Conservation (phyloP, 208 protist genomes). For the Acanthamoeba triangularis region DNA sequence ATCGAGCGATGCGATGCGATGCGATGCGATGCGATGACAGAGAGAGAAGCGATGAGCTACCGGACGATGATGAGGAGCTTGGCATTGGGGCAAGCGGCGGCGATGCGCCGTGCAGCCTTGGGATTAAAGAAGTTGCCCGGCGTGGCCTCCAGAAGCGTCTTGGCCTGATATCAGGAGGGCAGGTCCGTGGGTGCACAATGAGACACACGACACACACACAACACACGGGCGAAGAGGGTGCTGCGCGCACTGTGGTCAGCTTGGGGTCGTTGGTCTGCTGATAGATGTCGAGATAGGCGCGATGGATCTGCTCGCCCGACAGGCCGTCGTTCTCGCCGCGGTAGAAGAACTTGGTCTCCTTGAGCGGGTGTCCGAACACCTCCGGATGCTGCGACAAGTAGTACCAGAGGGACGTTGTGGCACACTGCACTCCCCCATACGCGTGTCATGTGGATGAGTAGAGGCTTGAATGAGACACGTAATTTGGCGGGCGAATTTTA, state of each 20-base stretch:
- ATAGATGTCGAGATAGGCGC: slow-evolving; percentile 36
- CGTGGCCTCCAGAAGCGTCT: slow-evolving; percentile 20
- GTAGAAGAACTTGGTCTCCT: slow-evolving; percentile 75
- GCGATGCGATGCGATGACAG: not conserved
- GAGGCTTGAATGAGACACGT: not conserved
- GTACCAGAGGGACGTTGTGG: slow-evolving; percentile 64
- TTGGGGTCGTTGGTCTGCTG: slow-evolving; percentile 47
- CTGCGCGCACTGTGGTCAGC: not conserved
- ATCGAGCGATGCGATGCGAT: not conserved
- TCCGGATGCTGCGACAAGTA: slow-evolving; percentile 56
- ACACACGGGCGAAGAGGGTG: not conserved
- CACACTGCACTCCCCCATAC: slow-evolving; percentile 8
- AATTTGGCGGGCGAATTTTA: not conserved
- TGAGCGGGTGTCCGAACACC: slow-evolving; percentile 54
- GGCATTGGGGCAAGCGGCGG: slow-evolving; percentile 26
- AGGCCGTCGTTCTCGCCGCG: not conserved
- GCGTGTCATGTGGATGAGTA: too few species aligned
- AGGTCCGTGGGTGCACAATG: not conserved
- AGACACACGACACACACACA: too few species aligned
- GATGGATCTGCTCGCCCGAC: not conserved
- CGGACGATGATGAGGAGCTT: slow-evolving; percentile 76
- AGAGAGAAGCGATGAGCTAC: not conserved
- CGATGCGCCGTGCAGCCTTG: slow-evolving; percentile 42
- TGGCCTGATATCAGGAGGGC: not conserved
- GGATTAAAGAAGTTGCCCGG: slow-evolving; percentile 71